Evolutionary conservation across 306 rosid species (phyloP).

Genomic region (Styphnolobium japonicum): DNA sequence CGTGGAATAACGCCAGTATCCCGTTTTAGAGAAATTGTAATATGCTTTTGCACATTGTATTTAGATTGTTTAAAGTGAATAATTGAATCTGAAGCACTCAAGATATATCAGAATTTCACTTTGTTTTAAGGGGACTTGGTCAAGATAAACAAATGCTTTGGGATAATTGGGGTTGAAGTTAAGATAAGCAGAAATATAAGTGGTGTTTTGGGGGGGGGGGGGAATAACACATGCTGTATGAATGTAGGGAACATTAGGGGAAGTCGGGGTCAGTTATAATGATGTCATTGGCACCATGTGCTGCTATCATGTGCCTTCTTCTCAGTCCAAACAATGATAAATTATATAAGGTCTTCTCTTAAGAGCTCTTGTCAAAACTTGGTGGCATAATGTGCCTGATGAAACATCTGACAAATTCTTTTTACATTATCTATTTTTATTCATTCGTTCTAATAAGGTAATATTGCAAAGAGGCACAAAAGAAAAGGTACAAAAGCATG

Average conservation of each 20-base stretch:
- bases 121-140: background rate
- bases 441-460: slow-evolving; percentile 18
- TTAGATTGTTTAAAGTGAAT: background rate
- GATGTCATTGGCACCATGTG: slow-evolving; percentile 69
- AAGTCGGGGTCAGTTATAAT: slow-evolving; percentile 67
- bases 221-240: slow-evolving; percentile 57
- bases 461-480: slow-evolving; percentile 24
- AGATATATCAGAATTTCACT: background rate
- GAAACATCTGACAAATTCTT: slow-evolving; percentile 40
- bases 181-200: background rate
- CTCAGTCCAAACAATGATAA: slow-evolving; percentile 27
- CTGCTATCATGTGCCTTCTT: slow-evolving; percentile 52
- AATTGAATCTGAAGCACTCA: background rate
- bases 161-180: background rate
- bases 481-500: slow-evolving; percentile 28
- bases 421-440: slow-evolving; percentile 31
- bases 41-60: background rate
- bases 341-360: background rate
- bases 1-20: background rate
- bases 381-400: slow-evolving; percentile 31
- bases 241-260: slow-evolving; percentile 58
- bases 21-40: background rate
- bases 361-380: slow-evolving; percentile 18
- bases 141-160: background rate
- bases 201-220: background rate